Evolutionary conservation across 2,329 filamentous ascomycete genomes (phyloP).

Genomic region (Hymenoscyphus fraxineus): DNA sequence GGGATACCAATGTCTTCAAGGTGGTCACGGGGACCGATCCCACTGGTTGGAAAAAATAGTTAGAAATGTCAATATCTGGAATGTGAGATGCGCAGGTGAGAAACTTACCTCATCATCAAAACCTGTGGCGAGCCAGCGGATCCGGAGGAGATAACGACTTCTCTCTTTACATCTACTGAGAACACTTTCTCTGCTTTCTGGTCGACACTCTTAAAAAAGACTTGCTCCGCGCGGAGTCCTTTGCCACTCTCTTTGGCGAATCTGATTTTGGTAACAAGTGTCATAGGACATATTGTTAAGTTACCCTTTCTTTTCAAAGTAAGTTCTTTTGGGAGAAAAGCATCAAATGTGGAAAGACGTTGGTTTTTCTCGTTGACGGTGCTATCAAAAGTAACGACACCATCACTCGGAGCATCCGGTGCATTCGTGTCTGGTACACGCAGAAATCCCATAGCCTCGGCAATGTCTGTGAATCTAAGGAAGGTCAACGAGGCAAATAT

Average conservation of each 20-base stretch:
- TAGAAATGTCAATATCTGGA: neutral
- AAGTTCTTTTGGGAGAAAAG: neutral
- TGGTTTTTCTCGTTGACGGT: neutral
- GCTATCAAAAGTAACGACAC: neutral
- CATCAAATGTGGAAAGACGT: neutral
- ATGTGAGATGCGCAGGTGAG: neutral
- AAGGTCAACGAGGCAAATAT: neutral
- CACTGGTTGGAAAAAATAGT: neutral
- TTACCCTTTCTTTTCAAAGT: neutral
- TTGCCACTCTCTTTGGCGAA: neutral
- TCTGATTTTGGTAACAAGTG: neutral
- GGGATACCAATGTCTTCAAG: neutral
- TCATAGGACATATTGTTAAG: neutral
- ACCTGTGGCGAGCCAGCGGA: slow-evolving; percentile 13
- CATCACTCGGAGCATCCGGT: neutral
- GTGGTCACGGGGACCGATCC: neutral
- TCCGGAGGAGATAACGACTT: slow-evolving; percentile 11
- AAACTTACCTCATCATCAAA: slow-evolving; percentile 14
- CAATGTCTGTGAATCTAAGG: neutral
- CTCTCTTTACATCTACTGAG: slow-evolving; percentile 6
- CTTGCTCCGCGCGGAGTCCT: neutral
- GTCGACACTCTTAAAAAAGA: neutral
- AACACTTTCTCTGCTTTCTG: neutral
- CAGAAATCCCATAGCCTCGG: neutral
- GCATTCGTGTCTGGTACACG: neutral